A percentile compares a stretch with the other conserved stretches of the same genome.
phyloP scores from a whole-genome alignment of 305 asterid genomes.

The Solanum hybrid region DNA sequence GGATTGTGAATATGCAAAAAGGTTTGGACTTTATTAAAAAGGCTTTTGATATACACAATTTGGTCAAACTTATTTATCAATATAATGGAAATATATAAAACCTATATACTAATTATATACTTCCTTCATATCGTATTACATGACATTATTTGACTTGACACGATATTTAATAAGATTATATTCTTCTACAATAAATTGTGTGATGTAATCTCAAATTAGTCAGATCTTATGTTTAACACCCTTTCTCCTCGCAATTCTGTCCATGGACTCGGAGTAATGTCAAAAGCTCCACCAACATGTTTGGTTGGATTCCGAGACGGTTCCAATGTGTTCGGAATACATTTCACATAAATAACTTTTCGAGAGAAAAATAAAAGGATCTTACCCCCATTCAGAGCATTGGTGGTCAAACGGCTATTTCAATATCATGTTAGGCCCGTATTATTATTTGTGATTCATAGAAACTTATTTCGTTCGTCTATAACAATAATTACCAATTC shows the following conservation, averaged over 20 bases:
- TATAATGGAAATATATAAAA: not conserved
- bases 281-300: not conserved
- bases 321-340: not conserved
- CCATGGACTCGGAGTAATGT: not conserved
- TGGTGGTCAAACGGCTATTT: not conserved
- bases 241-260: not conserved
- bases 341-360: not conserved
- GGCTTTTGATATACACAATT: not conserved
- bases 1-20: not conserved
- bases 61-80: not conserved
- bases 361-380: not conserved
- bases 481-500: rapidly evolving
- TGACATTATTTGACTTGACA: not conserved
- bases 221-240: not conserved
- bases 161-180: not conserved
- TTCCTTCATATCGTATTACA: too few relatives aligned
- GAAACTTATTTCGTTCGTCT: rapidly evolving
- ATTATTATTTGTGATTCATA: not conserved
- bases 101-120: not conserved
- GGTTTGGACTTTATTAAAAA: not conserved
- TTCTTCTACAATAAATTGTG: not conserved
- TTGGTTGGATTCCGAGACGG: not conserved
- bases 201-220: not conserved
- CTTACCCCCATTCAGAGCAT: not conserved
- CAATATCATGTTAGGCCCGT: not conserved